These are phyloP conservation scores for Piromyces finnis DNA, from an alignment of 192 early-diverging fungal species.

Conservation along the genomic window DNA sequence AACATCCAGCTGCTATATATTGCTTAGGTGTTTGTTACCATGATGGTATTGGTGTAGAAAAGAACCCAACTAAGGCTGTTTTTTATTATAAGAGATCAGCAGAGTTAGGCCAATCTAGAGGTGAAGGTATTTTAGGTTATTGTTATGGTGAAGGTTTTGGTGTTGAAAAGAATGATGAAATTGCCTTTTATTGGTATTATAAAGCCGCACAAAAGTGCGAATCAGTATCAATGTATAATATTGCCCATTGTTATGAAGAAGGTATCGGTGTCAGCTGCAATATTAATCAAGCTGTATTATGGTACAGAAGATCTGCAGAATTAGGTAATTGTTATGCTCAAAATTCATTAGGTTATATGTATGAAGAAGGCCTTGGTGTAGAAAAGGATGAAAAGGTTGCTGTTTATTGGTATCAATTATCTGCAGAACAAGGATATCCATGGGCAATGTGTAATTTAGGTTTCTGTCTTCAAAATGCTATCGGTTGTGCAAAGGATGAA, in stretches of 20 bases:
- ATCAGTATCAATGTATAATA: slow-evolving; percentile 32
- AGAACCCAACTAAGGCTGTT: slow-evolving; percentile 44
- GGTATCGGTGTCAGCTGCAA: slow-evolving; percentile 13
- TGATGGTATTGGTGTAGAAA: slow-evolving; percentile 53
- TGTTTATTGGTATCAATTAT: slow-evolving; percentile 18
- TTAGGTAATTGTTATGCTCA: slow-evolving; percentile 54
- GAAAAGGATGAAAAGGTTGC: slow-evolving; percentile 15
- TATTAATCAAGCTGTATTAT: slow-evolving; percentile 14
- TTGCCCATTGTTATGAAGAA: slow-evolving; percentile 38
- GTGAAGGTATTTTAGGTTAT: slow-evolving; percentile 52
- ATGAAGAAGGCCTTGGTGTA: slow-evolving; percentile 39
- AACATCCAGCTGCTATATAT: slow-evolving; percentile 8
- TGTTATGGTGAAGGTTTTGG: slow-evolving; percentile 78
- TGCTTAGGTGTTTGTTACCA: slow-evolving; percentile 61
- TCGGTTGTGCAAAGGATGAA: slow-evolving; percentile 9
- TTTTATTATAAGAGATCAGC: slow-evolving; percentile 48
- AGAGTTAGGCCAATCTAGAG: slow-evolving; percentile 38
- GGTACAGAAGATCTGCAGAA: slow-evolving; percentile 37
- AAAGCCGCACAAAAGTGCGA: slow-evolving; percentile 21
- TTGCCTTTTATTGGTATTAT: slow-evolving; percentile 37
- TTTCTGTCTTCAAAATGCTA: slow-evolving; percentile 50
- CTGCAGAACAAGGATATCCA: slow-evolving; percentile 24
- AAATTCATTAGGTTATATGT: slow-evolving; percentile 64
- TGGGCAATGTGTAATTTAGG: slow-evolving; percentile 58
- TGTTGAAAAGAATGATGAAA: slow-evolving; percentile 17